Conservation (phyloP, 495 filamentous ascomycete genomes). For the Aspergillus asperescens region DNA sequence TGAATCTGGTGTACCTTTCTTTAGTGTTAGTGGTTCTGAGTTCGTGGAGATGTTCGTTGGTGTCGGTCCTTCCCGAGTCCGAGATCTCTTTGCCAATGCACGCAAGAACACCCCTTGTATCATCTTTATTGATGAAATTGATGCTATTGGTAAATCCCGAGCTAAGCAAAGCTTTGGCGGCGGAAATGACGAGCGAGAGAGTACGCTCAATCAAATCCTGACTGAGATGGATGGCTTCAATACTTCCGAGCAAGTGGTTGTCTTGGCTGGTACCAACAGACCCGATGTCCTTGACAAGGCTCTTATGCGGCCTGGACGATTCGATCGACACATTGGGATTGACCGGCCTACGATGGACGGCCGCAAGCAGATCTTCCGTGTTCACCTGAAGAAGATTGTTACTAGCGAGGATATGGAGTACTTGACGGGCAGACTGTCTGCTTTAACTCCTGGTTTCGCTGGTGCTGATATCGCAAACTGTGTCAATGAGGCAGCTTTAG, state of each 20-base stretch:
- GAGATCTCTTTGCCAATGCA: conserved; percentile 91
- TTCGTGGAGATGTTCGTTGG: conserved; percentile 99
- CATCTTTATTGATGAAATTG: conserved; percentile 99
- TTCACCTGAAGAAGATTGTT: conserved; percentile 88
- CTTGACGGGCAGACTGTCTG: conserved; percentile 78
- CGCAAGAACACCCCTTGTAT: conserved; percentile 96
- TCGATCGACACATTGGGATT: conserved; percentile 91
- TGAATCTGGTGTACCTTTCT: conserved; percentile 97
- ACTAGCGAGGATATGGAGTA: conserved; percentile 84
- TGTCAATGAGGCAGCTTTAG: conserved; percentile 93
- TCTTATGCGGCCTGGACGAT: conserved; percentile 91
- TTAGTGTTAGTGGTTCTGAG: conserved; percentile 95
- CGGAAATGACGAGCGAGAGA: conserved; percentile 94
- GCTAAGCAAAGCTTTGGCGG: conserved; percentile 70
- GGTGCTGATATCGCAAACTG: conserved; percentile 98
- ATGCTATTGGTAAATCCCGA: conserved; percentile 91
- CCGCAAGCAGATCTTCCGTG: conserved; percentile 90
- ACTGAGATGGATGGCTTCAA: conserved; percentile 99
- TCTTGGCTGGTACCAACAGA: conserved; percentile 95
- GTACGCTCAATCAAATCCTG: conserved; percentile 94
- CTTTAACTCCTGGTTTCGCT: conserved; percentile 91
- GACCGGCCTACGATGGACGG: conserved; percentile 95
- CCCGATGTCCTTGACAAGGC: conserved; percentile 92
- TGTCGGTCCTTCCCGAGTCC: conserved; percentile 90
- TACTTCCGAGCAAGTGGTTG: conserved; percentile 92